Evolutionary conservation across 345 rosid genomes (phyloP).

Genomic region (Psidium friedrichsthalianum): DNA sequence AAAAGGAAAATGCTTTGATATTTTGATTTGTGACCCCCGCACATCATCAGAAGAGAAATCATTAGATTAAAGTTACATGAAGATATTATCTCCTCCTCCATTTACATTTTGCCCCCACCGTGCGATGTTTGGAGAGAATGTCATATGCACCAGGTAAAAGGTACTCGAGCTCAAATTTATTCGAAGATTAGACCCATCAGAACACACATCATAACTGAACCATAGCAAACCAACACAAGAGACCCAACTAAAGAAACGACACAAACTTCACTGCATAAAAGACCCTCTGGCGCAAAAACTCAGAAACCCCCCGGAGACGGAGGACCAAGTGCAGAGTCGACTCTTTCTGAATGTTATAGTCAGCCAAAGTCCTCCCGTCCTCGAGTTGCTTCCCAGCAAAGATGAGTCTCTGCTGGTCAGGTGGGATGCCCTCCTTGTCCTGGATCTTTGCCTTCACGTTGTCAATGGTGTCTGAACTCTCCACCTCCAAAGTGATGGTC

Average conservation of each 20-base stretch:
- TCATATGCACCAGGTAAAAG: no score
- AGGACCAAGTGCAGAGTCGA: conserved; percentile 47
- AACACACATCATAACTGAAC: neutral
- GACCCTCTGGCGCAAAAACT: neutral
- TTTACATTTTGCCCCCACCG: neutral
- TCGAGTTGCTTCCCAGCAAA: conserved; percentile 41
- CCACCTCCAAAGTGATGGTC: conserved; percentile 33
- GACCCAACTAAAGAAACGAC: neutral
- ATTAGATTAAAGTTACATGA: no score
- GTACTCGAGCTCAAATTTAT: rapidly evolving
- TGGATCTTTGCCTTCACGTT: conserved; percentile 40
- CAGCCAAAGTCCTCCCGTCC: conserved; percentile 38
- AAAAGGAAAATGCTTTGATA: no score
- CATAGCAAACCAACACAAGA: neutral
- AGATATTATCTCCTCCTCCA: neutral
- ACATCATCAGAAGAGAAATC: no score
- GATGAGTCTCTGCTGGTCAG: conserved; percentile 38
- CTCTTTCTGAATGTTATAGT: conserved; percentile 40
- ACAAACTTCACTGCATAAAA: neutral
- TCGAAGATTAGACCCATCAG: rapidly evolving
- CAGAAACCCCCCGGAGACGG: conserved; percentile 48
- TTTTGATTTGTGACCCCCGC: no score
- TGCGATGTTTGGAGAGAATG: no score
- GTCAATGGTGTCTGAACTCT: conserved; percentile 38
- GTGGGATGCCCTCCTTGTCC: conserved; percentile 43